Percentiles rank a stretch among this genome's conserved stretches.
phyloP scores from a whole-genome alignment of 192 early-diverging fungal species.

The Gonapodya sp. region DNA sequence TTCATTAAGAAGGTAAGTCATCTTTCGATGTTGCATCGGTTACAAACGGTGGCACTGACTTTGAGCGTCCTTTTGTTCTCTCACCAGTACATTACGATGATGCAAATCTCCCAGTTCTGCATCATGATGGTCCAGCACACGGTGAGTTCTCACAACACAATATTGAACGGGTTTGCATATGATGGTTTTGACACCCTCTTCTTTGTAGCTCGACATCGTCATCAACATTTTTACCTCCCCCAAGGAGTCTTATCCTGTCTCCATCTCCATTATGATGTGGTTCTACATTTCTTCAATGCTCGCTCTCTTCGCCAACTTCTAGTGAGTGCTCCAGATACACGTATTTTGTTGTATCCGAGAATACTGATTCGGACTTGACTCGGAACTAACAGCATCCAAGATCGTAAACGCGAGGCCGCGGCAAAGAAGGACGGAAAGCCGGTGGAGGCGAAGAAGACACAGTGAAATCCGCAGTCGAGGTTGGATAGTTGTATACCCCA shows the following conservation, averaged over 20 bases:
- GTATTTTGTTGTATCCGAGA: background rate
- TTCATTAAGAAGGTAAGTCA: background rate
- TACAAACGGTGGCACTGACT: too few relatives aligned
- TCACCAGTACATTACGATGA: slow-evolving; percentile 40
- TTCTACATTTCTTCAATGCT: slow-evolving; percentile 60
- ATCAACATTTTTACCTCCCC: slow-evolving; percentile 15
- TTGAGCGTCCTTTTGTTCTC: background rate
- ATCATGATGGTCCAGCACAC: slow-evolving; percentile 47
- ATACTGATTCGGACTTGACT: background rate
- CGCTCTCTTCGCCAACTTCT: slow-evolving; percentile 54
- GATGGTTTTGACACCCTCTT: background rate
- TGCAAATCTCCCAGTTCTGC: slow-evolving; percentile 60
- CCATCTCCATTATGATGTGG: slow-evolving; percentile 40
- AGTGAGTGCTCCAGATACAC: background rate
- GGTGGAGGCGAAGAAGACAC: background rate
- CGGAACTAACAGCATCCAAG: slow-evolving; percentile 20
- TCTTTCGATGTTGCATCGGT: too few relatives aligned
- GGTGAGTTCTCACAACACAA: background rate
- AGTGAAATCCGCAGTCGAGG: background rate
- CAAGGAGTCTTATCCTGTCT: slow-evolving; percentile 34
- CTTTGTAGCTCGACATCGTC: slow-evolving; percentile 14
- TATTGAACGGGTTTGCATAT: background rate
- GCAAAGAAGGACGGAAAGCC: background rate
- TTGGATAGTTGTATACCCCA: background rate
- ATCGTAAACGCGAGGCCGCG: slow-evolving; percentile 27